Evolutionary conservation across 352 stramenopile species (phyloP).

Genomic region (Pythium inflatum): DNA sequence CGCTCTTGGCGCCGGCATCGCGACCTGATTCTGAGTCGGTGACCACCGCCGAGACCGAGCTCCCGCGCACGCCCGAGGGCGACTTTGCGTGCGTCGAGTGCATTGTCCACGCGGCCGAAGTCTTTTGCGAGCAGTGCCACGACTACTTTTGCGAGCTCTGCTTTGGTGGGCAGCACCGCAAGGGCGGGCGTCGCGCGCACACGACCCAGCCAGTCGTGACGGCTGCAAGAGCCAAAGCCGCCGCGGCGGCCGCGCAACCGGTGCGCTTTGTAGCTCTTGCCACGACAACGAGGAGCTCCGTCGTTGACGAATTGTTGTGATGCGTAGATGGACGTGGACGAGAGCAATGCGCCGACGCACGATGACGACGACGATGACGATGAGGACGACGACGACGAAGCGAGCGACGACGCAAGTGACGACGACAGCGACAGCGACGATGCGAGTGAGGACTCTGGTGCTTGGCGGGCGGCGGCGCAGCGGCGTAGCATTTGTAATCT

Average conservation of each 20-base stretch:
- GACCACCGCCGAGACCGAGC: slow-evolving; percentile 13
- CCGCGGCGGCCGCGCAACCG: background rate
- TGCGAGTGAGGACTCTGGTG: slow-evolving; percentile 40
- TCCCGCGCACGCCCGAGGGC: slow-evolving; percentile 37
- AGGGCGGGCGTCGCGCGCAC: slow-evolving; percentile 76
- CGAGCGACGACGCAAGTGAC: slow-evolving; percentile 22
- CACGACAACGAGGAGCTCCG: background rate
- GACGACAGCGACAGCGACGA: slow-evolving; percentile 26
- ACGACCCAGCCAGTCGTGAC: slow-evolving; percentile 73
- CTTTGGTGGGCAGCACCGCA: slow-evolving; percentile 83
- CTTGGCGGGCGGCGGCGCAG: slow-evolving; percentile 13
- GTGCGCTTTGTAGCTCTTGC: background rate
- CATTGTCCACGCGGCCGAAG: slow-evolving; percentile 59
- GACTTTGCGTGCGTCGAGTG: slow-evolving; percentile 79
- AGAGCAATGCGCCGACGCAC: background rate
- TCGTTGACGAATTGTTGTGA: no score
- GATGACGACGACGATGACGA: slow-evolving; percentile 7
- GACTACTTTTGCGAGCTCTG: slow-evolving; percentile 90
- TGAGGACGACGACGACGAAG: slow-evolving; percentile 26
- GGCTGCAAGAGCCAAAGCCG: background rate
- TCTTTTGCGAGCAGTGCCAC: slow-evolving; percentile 89
- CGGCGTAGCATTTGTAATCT: slow-evolving; percentile 88
- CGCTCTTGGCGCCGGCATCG: slow-evolving; percentile 38
- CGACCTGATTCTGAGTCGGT: background rate
- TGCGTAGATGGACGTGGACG: slow-evolving; percentile 30